These are phyloP conservation scores for Zizania latifolia DNA, from an alignment of 176 grass and related monocot species.

Conservation along the genomic window DNA sequence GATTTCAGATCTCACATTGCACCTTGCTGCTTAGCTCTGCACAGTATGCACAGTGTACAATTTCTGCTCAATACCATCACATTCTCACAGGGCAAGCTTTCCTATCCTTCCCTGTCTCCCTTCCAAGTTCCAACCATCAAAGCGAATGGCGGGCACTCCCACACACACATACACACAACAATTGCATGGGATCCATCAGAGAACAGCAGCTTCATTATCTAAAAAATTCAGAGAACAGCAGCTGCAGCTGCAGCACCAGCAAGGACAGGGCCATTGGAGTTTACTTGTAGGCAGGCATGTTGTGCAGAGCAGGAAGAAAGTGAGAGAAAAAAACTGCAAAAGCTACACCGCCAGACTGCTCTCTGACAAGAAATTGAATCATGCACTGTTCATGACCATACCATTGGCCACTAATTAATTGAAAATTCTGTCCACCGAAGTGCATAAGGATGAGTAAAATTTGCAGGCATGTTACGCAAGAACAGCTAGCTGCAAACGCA, in stretches of 20 bases:
- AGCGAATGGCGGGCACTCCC: background rate
- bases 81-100: background rate
- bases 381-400: constrained; percentile 32
- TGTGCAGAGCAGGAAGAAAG: constrained; percentile 27
- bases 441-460: background rate
- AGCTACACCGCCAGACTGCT: constrained; percentile 24
- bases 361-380: constrained; percentile 29
- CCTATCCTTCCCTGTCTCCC: constrained; percentile 7
- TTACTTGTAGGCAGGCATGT: constrained; percentile 35
- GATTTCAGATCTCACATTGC: background rate
- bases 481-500: background rate
- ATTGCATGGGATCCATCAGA: constrained; percentile 22
- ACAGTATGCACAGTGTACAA: background rate
- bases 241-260: background rate
- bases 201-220: constrained; percentile 11
- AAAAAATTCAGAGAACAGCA: background rate
- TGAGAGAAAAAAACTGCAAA: background rate
- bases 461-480: constrained; percentile 33
- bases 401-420: background rate
- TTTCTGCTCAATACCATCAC: constrained; percentile 2
- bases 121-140: constrained; percentile 31
- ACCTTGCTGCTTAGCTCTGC: background rate
- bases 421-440: background rate
- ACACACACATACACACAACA: background rate
- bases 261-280: constrained; percentile 13